A percentile compares a stretch with the other conserved stretches of the same genome.
Evolutionary conservation across 78 protist species (phyloP).

Genomic region (Neovahlkampfia damariscottae): DNA sequence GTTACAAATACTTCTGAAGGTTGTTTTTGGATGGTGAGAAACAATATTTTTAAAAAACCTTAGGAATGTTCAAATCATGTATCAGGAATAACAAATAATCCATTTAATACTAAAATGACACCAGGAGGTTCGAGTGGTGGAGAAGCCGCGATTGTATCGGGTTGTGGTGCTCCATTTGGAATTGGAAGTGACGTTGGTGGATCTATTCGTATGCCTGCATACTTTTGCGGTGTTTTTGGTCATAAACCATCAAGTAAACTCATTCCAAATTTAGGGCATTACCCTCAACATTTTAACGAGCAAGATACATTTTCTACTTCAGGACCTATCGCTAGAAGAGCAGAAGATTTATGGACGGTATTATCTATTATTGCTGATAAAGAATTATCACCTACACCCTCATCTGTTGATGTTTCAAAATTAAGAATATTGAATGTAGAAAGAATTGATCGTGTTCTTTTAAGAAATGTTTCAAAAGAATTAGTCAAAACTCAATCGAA

Average conservation of each 20-base stretch:
- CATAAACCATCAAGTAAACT: neutral
- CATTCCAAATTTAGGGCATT: neutral
- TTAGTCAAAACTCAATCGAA: too few species aligned
- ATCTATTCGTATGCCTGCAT: conserved; percentile 18
- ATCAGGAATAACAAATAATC: conserved; percentile 8
- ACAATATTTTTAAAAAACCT: too few species aligned
- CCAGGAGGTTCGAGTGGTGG: conserved; percentile 17
- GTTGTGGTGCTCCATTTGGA: neutral
- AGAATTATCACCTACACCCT: too few species aligned
- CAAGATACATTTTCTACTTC: neutral
- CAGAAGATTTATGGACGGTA: neutral
- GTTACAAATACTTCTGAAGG: too few species aligned
- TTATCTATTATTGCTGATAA: too few species aligned
- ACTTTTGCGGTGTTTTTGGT: conserved; percentile 17
- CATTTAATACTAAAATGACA: neutral
- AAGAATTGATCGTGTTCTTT: too few species aligned
- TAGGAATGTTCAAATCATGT: too few species aligned
- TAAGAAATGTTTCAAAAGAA: too few species aligned
- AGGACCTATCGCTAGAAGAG: neutral
- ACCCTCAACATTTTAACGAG: neutral
- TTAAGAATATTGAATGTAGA: too few species aligned
- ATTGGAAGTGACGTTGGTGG: conserved; percentile 26
- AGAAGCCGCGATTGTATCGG: neutral
- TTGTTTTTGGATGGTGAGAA: too few species aligned
- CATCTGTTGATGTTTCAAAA: too few species aligned